Evolutionary conservation across 139 green algal species (phyloP).

Genomic region (Gonium pectorale): DNA sequence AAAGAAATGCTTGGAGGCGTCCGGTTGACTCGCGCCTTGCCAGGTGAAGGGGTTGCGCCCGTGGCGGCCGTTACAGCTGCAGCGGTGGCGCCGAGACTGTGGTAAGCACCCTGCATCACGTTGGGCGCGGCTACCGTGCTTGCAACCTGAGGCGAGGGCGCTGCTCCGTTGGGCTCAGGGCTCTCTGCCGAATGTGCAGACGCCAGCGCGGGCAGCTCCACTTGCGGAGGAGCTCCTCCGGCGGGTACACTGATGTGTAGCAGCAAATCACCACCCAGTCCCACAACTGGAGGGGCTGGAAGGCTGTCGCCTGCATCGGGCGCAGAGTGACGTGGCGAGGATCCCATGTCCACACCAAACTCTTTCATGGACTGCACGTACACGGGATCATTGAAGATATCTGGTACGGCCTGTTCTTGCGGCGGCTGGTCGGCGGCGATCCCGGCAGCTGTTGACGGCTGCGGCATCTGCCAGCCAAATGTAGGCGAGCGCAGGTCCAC

Average conservation of each 20-base stretch:
- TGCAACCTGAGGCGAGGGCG: neutral
- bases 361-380: conserved; percentile 2
- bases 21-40: neutral
- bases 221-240: neutral
- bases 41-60: neutral
- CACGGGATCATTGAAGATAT: conserved; percentile 4
- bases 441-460: neutral
- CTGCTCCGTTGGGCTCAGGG: neutral
- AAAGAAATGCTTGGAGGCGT: conserved; percentile 19
- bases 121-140: no score
- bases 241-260: neutral
- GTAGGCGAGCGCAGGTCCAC: neutral
- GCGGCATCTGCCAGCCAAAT: neutral
- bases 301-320: neutral
- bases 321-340: neutral
- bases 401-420: neutral
- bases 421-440: neutral
- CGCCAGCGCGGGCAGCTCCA: neutral
- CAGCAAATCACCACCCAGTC: no score
- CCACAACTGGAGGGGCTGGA: neutral
- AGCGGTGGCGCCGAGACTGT: no score
- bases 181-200: neutral
- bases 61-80: neutral
- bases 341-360: neutral
- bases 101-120: neutral